Evolutionary conservation across 2,329 filamentous ascomycete genomes (phyloP), one percentile per base, ranked within the genome.

Genomic region (Penicillium sp.): DNA sequence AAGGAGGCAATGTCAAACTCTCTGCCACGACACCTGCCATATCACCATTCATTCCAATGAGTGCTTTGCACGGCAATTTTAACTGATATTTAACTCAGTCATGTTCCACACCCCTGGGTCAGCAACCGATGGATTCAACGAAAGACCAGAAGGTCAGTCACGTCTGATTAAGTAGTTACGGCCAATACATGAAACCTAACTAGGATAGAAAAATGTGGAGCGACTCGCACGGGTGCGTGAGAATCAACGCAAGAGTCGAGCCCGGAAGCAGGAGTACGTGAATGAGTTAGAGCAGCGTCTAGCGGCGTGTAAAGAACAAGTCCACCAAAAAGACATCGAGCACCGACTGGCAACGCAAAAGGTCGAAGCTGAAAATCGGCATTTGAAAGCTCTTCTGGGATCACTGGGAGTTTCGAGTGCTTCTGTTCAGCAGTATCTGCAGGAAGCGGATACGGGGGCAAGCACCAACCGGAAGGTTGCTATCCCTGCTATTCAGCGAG

Each of bases 161-260:
- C 19, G 21, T 12, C 27, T 10, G 21, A n/a, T n/a, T 9, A 25
- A 25, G n/a, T 33, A 19, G 19, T n/a, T 23, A n/a, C 15, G 38
- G 17, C 7, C 23, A n/a, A 15, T 12, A 12, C 48, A n/a, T 49
- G 31, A 42, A 29, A n/a, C 29, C 59, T 62, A 38, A 60, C 53
- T 51, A 10, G 42, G 31, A 17, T 6, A 27, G 25, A 48, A 75
- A 69, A 64, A 68, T 49, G 47, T 60, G 33, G 66, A 70, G 31
- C 67, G 68, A 55, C 67, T 72, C 35, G 82, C 83, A 47, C 70
- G 73, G 27, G 65, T 76, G 31, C 63, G 74, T 19, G 73, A 75
- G 31, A 76, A 75, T 35, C 74, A 76, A 53, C 73, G 74, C 35
- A 74, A 68, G 44, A 75, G 73, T 49, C 68, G 74, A 38, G 73